Base-by-base conservation (phyloP, 1,284 basidiomycete genomes). In the Cutaneotrichosporon sp. region DNA sequence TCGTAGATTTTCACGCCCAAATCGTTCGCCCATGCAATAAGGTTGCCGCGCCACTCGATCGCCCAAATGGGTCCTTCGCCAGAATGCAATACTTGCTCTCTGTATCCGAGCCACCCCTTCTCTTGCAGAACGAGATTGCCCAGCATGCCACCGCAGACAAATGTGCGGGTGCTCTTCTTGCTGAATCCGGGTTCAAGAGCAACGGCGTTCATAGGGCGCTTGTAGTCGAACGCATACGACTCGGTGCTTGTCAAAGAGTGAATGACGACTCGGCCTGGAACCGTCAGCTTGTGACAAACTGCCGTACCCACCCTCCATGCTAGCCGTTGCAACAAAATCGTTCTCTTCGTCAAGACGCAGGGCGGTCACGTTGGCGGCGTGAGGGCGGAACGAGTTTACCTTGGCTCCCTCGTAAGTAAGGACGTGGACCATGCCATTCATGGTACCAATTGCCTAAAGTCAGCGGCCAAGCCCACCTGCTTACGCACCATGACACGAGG, bases 11-110 rank as follows among this genome's bases (percentile, higher is more conserved):
- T 91, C 51, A 98, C 88, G 18, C 96, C 96, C 39, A 85, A 68
- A 72, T 98, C 96, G 64, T 92, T 96, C 1, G 94, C 91, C 96
- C 96, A 99, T 0, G 91, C 92, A 55, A 97, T 90, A 23, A 97
- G 79, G 51, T 82, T 82, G 2, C 84, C 86, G 62, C 83, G 79
- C 96, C 96, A 98, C 52, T 86, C 81, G 4, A 85, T 83, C 35
- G 86, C 84, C 91, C 91, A 97, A 54, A 98, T 89, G 0, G 96
- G 90, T 1, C 94, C 96, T 73, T 98, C 96, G 4, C 87, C 89
- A 20, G 82, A 80, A 67, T 96, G 88, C 20, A 98, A 74, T 5
- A 87, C 74, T 0, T 86, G 88, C 73, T 97, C 92, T 64, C 88
- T 93, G 68, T 97, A 89, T 0, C 94, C 93, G 3, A 97, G 78